A percentile compares a stretch with the other conserved stretches of the same genome.
phyloP scores from a whole-genome alignment of 2,329 filamentous ascomycete genomes.

The Kalaharituber pfeilii region DNA sequence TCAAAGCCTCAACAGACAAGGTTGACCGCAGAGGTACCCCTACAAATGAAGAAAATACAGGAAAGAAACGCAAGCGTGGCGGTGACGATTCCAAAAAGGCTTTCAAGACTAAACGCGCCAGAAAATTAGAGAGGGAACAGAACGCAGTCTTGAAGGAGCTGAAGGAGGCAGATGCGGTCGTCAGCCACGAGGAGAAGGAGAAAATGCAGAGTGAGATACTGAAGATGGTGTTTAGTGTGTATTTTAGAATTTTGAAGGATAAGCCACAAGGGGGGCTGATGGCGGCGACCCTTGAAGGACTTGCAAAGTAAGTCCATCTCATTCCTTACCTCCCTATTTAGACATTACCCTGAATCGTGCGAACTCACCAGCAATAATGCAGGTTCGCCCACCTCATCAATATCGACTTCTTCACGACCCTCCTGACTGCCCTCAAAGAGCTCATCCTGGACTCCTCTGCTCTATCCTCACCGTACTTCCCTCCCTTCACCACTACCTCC shows the following conservation, averaged over 20 bases:
- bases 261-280: conserved; percentile 59
- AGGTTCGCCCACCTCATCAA: conserved; percentile 97
- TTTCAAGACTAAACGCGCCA: conserved; percentile 73
- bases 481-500: neutral
- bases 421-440: conserved; percentile 86
- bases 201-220: conserved; percentile 88
- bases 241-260: conserved; percentile 84
- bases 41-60: conserved; percentile 30
- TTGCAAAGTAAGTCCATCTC: conserved; percentile 42
- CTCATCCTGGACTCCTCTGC: conserved; percentile 58
- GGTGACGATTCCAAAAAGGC: conserved; percentile 45
- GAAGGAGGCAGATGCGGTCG: conserved; percentile 74
- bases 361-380: conserved; percentile 34
- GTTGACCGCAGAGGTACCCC: conserved; percentile 42
- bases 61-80: conserved; percentile 42
- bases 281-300: conserved; percentile 88
- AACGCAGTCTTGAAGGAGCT: conserved; percentile 86
- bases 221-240: conserved; percentile 86
- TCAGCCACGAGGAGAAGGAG: conserved; percentile 82
- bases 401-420: conserved; percentile 94
- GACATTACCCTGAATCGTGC: neutral
- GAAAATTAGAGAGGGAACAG: conserved; percentile 69
- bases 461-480: conserved; percentile 21
- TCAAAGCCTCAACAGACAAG: conserved; percentile 61
- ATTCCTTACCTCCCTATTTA: neutral